Base-by-base conservation (phyloP, 2,329 filamentous ascomycete species). In the Pestalotiopsis sp. region DNA sequence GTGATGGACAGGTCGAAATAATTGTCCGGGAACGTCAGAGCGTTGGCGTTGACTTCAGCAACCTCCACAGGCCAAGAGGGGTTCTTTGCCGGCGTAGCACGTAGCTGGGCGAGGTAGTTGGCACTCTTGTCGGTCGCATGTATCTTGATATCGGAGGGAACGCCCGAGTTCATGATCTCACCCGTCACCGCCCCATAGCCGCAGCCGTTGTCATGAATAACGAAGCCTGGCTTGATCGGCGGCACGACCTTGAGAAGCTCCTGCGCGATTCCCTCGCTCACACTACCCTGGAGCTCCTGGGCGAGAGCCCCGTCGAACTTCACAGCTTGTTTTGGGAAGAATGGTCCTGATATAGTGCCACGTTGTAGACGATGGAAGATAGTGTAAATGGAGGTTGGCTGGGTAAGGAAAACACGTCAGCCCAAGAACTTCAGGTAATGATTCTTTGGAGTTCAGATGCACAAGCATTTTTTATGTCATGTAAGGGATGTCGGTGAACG, bases 151-250 rank as follows among this genome's bases (percentile, higher is more conserved):
- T 63, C 69, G 1, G 20, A 17, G 52, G 69, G 69, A 4, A 64
- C 64, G 52, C 57, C 45, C 45, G 69, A 64, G 57, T 49, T 41
- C 69, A 70, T 70, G 57, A 70, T 60, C 31, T 65, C 69, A 52
- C 61, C 66, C 39, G 69, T 70, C 41, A 70, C 65, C 17, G 68
- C 65, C 11, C 69, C 68, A 58, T 69, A 70, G 58, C 69, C 69
- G 58, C 69, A 71, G n/a, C 69, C 68, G 38, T 71, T 71, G 41
- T 71, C 69, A 45, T 71, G 69, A 49, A 71, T 69, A 2, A 69
- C 68, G 25, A 63, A 69, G 23, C 36, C 41, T 14, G 56, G 25
- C 14, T 58, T 58, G 56, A 58, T 58, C 14, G 69, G 25, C 20
- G 57, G 60, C 41, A 70, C 38, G n/a, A 67, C 66, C 39, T 64